Evolutionary conservation across 768 basidiomycete genomes (phyloP).

Genomic region (Podaxis sp.): DNA sequence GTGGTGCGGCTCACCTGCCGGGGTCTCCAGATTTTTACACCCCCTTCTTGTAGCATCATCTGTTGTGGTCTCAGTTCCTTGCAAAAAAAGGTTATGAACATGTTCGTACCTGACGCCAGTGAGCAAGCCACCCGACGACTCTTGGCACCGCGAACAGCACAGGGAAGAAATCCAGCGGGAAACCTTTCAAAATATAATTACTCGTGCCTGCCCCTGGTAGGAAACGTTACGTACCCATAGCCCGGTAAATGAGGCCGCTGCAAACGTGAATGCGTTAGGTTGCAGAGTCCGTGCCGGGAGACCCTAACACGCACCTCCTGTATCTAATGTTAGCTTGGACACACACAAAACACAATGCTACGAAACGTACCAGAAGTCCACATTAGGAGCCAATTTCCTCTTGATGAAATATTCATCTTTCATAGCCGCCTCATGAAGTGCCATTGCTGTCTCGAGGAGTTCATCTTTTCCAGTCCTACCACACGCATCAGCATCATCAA

Average conservation of each 20-base stretch:
- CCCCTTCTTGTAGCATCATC: conserved; percentile 90
- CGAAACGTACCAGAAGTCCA: conserved; percentile 77
- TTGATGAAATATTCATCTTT: conserved; percentile 88
- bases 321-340: conserved; percentile 14
- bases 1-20: conserved; percentile 54
- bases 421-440: conserved; percentile 83
- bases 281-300: background rate
- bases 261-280: conserved; percentile 2
- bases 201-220: background rate
- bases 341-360: conserved; percentile 5
- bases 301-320: conserved; percentile 45
- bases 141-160: conserved; percentile 91
- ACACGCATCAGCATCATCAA: background rate
- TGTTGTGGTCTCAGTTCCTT: conserved; percentile 27
- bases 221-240: conserved; percentile 63
- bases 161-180: conserved; percentile 93
- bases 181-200: conserved; percentile 47
- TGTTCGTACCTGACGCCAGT: conserved; percentile 75
- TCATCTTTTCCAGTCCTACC: conserved; percentile 80
- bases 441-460: conserved; percentile 86
- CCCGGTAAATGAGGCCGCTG: conserved; percentile 87
- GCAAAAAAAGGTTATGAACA: conserved; percentile 5
- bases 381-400: conserved; percentile 82
- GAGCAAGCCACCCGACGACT: conserved; percentile 91
- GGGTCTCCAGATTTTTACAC: conserved; percentile 93